Conservation (phyloP, 441 rosid genomes). For the Lagerstroemia fauriei region DNA sequence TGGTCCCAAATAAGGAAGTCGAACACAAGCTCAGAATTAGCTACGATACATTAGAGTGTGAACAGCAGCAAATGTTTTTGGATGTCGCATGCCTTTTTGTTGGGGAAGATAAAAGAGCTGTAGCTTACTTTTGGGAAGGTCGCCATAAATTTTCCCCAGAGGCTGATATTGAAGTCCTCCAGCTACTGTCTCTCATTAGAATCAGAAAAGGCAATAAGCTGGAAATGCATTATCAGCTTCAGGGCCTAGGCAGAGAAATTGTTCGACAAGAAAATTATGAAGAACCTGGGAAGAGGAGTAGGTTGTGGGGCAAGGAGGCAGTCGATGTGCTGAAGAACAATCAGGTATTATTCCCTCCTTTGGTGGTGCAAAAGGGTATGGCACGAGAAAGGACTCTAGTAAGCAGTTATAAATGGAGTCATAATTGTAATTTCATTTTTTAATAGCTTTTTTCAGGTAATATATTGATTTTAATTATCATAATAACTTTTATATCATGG, state of each 20-base stretch:
- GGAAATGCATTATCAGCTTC: conserved; percentile 14
- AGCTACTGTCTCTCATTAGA: background rate
- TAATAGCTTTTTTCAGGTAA: too few species aligned
- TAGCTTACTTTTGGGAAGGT: background rate
- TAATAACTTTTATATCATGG: too few species aligned
- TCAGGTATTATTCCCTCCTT: background rate
- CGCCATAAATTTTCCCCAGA: background rate
- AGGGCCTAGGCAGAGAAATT: conserved; percentile 12
- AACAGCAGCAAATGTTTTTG: conserved; percentile 1
- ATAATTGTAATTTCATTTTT: too few species aligned
- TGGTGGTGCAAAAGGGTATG: too few species aligned
- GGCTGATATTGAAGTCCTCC: background rate
- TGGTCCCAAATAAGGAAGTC: background rate
- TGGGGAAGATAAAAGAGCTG: background rate
- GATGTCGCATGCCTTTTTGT: background rate
- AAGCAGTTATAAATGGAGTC: too few species aligned
- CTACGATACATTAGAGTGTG: background rate
- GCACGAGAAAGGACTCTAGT: too few species aligned
- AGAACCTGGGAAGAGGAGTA: conserved; percentile 4
- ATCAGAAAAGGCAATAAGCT: background rate
- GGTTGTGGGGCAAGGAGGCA: conserved; percentile 7
- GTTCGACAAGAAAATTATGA: background rate
- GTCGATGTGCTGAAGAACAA: background rate
- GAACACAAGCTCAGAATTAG: background rate
- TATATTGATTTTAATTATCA: too few species aligned